Base-by-base conservation (phyloP, 805 yeast genomes). In the Clavispora asparagi region DNA sequence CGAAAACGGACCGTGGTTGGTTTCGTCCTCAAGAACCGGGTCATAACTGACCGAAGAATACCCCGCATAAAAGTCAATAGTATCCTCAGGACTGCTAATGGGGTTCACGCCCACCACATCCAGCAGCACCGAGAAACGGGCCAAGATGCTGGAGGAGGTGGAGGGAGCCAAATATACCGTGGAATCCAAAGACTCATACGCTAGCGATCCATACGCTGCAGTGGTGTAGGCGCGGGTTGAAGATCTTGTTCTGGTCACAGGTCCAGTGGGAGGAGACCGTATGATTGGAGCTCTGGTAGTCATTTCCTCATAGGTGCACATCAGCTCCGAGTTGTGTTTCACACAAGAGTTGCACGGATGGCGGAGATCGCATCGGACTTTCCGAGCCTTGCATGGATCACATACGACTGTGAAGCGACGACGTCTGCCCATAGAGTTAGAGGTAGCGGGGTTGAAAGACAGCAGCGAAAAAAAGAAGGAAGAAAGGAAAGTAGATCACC, bases 1-100 rank as follows among this genome's bases (percentile, higher is more conserved):
- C 27, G 53, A 41, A 33, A 55, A 47, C 12, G 56, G 53, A 10
- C 58, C 59, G 45, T 54, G 52, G 50, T 50, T 50, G 29, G 41
- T 16, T 25, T 50, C 50, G 35, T 52, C 49, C 17, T 33, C 39
- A 27, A 51, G 48, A 17, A 38, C 46, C 19, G 52, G 52, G 32
- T 46, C 48, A 13, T 33, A 44, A 29, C 48, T 42, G 13, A 54
- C 41, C 7, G 46, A 28, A 7, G 50, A 42, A 41, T 42, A 40
- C 26, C 48, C 46, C 48, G 42, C 48, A 35, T 40, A 47, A 30
- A 52, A 50, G 40, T 44, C 43, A 42, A 52, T 42, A 12, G 13
- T 25, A 27, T 51, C 53, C 7, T 29, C 14, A 3, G 47, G 36
- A 14, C 19, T 23, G 14, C 38, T 26, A 4, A 49, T 40, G 2